phyloP scores from a whole-genome alignment of 192 early-diverging fungal genomes.

The Dimargaris xerosporica region DNA sequence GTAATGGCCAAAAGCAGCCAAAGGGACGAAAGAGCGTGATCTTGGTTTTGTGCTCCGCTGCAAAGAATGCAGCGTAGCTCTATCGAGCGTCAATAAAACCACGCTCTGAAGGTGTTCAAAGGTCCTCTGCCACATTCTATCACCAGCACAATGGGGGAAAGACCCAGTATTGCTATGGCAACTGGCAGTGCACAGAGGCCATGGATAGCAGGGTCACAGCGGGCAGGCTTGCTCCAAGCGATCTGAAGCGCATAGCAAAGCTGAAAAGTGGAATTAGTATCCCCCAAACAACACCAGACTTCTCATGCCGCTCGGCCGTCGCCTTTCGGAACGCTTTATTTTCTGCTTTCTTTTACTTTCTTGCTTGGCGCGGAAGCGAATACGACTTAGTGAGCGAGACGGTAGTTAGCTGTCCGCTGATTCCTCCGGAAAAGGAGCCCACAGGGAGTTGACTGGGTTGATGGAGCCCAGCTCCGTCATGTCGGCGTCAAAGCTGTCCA shows the following conservation, averaged over 20 bases:
- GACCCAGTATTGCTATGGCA: too few species aligned
- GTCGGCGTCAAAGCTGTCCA: constrained; percentile 30
- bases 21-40: too few species aligned
- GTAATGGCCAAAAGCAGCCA: too few species aligned
- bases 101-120: too few species aligned
- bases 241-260: background rate
- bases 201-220: too few species aligned
- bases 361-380: background rate
- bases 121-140: too few species aligned
- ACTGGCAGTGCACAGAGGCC: too few species aligned
- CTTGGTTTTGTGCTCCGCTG: too few species aligned
- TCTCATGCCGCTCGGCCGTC: background rate
- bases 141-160: too few species aligned
- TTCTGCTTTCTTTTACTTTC: background rate
- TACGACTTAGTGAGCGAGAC: background rate
- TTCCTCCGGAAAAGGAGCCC: constrained; percentile 20
- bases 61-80: too few species aligned
- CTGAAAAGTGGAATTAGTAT: background rate
- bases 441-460: constrained; percentile 36
- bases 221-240: too few species aligned
- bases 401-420: background rate
- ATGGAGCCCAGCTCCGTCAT: constrained; percentile 30
- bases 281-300: background rate
- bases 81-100: too few species aligned
- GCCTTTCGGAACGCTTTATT: background rate